Percentiles rank a stretch among this genome's conserved stretches.
phyloP scores from a whole-genome alignment of 768 basidiomycete species.

The Sistotremastrum niveocremeum region DNA sequence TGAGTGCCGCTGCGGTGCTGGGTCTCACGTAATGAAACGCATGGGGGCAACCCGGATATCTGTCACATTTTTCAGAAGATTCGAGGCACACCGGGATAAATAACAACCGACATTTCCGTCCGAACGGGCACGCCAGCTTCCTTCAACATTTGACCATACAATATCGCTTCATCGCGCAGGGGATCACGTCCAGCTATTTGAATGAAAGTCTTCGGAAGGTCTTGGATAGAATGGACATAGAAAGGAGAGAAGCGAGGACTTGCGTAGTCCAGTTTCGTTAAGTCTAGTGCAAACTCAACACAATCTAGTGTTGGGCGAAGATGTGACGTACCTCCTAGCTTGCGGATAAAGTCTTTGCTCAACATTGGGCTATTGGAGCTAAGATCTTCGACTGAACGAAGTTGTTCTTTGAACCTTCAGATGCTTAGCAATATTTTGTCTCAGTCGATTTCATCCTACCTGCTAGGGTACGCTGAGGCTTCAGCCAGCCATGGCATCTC shows the following conservation, averaged over 20 bases:
- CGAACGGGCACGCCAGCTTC: constrained; percentile 7
- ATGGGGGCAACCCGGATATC: no score
- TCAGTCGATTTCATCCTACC: no score
- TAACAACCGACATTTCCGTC: constrained; percentile 4
- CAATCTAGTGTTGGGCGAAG: no score
- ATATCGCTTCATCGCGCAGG: constrained; percentile 10
- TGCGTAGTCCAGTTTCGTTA: background rate
- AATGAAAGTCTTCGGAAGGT: constrained; percentile 7
- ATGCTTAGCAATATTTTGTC: background rate
- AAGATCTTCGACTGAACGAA: background rate
- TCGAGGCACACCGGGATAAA: no score
- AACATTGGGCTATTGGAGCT: background rate
- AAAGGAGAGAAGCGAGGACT: constrained; percentile 3
- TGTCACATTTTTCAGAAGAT: no score
- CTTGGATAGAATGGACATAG: constrained; percentile 1
- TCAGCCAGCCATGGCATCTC: no score
- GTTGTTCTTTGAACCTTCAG: background rate
- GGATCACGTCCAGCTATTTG: constrained; percentile 10
- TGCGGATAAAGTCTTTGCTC: background rate
- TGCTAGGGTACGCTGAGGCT: no score
- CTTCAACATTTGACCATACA: constrained; percentile 7
- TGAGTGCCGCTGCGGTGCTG: no score
- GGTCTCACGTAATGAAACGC: no score
- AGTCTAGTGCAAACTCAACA: background rate
- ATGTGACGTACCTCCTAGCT: no score